phyloP scores from a whole-genome alignment of 75 land plant genomes.

The Selaginella moellendorffii region DNA sequence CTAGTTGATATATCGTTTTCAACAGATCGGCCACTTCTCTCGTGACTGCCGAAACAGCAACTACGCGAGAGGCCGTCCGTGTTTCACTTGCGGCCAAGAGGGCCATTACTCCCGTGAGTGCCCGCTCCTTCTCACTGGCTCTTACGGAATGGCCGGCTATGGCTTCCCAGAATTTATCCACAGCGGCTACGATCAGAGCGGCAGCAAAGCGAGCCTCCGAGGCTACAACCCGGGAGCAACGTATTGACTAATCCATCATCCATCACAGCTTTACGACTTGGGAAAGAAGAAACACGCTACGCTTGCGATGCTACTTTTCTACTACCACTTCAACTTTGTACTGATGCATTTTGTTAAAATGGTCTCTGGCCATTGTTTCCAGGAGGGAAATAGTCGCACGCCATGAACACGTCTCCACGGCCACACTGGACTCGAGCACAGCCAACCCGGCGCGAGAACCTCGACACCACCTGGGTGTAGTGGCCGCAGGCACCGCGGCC shows the following conservation, averaged over 20 bases:
- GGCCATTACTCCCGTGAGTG: slow-evolving; percentile 28
- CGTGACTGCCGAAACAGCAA: slow-evolving; percentile 27
- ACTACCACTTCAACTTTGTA: too few species aligned
- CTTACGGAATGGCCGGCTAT: background rate
- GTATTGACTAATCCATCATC: background rate
- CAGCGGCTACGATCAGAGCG: background rate
- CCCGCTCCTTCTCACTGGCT: slow-evolving; percentile 5
- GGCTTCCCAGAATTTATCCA: background rate
- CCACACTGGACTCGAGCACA: slow-evolving; percentile 32
- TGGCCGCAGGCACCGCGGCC: slow-evolving; percentile 37
- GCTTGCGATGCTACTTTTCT: too few species aligned
- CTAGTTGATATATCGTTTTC: background rate
- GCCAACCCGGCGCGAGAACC: slow-evolving; percentile 17
- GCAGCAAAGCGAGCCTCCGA: background rate
- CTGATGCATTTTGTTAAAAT: background rate
- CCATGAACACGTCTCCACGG: slow-evolving; percentile 32
- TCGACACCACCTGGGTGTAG: slow-evolving; percentile 45
- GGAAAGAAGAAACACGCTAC: too few species aligned
- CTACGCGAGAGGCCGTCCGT: slow-evolving; percentile 19
- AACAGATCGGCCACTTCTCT: slow-evolving; percentile 26
- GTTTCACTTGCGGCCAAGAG: slow-evolving; percentile 29
- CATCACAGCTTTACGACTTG: too few species aligned
- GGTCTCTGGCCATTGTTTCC: slow-evolving; percentile 38
- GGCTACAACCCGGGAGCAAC: too few species aligned
- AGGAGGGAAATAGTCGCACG: slow-evolving; percentile 43